phyloP scores from a whole-genome alignment of 768 basidiomycete genomes.

The Mycena sanguinolenta region DNA sequence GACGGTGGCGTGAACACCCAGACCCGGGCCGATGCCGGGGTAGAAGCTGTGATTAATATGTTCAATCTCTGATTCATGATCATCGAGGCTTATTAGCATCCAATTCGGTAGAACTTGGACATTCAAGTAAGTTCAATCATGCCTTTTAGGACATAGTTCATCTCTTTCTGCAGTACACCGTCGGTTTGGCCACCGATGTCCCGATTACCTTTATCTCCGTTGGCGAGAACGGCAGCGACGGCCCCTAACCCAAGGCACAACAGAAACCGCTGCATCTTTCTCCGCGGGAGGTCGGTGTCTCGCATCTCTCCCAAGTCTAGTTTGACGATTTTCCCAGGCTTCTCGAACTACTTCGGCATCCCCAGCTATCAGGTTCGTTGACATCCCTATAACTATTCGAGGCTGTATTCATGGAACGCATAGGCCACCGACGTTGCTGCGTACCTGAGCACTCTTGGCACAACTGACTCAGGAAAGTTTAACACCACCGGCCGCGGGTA shows the following conservation, averaged over 20 bases:
- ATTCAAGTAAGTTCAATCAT: background rate
- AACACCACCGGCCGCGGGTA: conserved; percentile 45
- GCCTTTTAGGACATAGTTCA: background rate
- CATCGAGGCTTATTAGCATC: background rate
- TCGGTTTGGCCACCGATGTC: conserved; percentile 50
- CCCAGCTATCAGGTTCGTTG: conserved; percentile 44
- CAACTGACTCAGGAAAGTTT: conserved; percentile 52
- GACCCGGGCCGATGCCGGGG: conserved; percentile 44
- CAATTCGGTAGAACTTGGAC: conserved; percentile 37
- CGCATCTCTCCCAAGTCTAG: too few species aligned
- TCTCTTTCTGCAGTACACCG: conserved; percentile 50
- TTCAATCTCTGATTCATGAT: background rate
- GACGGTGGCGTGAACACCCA: conserved; percentile 54
- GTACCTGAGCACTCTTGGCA: conserved; percentile 39
- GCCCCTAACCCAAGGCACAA: conserved; percentile 51
- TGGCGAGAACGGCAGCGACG: conserved; percentile 44
- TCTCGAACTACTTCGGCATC: conserved; percentile 55
- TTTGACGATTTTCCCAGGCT: conserved; percentile 48
- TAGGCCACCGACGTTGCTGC: conserved; percentile 35
- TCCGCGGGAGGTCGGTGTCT: conserved; percentile 56
- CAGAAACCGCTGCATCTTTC: conserved; percentile 58
- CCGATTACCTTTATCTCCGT: conserved; percentile 51
- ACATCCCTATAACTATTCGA: too few species aligned
- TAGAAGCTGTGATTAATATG: conserved; percentile 50
- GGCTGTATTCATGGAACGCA: too few species aligned